A percentile compares a stretch with the other conserved stretches of the same genome.
Conservation (phyloP, 1,284 basidiomycete genomes). For the Naganishia sp. region DNA sequence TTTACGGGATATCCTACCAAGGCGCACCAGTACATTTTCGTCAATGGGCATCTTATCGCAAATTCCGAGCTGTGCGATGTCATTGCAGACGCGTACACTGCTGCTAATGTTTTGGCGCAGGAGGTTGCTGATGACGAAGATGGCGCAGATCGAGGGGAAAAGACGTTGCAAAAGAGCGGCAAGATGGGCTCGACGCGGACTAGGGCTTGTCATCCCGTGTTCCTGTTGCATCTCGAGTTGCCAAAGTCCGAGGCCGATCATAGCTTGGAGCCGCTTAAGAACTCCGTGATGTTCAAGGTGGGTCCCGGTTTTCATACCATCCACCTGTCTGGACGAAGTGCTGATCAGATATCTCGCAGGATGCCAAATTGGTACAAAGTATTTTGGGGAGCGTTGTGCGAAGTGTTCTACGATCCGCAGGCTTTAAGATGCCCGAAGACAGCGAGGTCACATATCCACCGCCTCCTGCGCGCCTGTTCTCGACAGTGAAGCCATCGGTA, state of each 20-base stretch:
- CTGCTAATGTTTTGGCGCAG: slow-evolving; percentile 64
- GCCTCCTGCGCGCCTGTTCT: no score
- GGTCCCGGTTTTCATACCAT: not conserved
- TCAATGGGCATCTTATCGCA: slow-evolving; percentile 75
- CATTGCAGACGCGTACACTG: slow-evolving; percentile 67
- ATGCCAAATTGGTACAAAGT: not conserved
- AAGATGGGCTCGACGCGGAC: slow-evolving; percentile 5
- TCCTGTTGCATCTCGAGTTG: slow-evolving; percentile 8
- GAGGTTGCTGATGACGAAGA: slow-evolving; percentile 1
- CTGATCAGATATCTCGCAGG: not conserved
- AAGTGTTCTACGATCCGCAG: not conserved
- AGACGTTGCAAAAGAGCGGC: not conserved
- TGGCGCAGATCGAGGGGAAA: not conserved
- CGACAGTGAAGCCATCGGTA: no score
- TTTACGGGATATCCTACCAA: slow-evolving; percentile 71
- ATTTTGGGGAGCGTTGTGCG: not conserved
- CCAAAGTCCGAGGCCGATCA: slow-evolving; percentile 1
- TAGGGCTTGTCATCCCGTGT: slow-evolving; percentile 7
- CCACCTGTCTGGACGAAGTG: not conserved
- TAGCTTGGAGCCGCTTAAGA: not conserved
- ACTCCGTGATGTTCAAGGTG: slow-evolving; percentile 1
- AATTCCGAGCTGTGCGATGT: slow-evolving; percentile 67
- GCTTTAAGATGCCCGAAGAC: not conserved
- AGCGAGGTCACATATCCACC: not conserved
- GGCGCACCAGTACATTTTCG: slow-evolving; percentile 56